Base-by-base conservation (phyloP, 2,329 filamentous ascomycete species). In the Penicillium olsonii region DNA sequence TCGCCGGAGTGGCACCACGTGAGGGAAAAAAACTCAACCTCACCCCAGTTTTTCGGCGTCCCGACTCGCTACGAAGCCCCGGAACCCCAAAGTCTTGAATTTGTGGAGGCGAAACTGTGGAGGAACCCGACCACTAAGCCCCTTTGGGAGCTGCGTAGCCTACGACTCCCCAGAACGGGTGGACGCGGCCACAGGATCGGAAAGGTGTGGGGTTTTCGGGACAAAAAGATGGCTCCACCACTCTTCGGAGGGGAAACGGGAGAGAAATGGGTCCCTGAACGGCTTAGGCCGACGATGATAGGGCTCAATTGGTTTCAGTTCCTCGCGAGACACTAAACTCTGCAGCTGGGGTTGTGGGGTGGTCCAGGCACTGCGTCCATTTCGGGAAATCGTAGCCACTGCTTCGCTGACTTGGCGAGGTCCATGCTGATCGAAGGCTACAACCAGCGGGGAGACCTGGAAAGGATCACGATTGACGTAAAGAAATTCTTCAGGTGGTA, bases 61-160 rank as follows among this genome's bases (percentile, higher is more conserved):
- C 54, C 55, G 55, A 56, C 33, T 50, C 47, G 41, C 42, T 47
- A 15, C 20, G 17, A 34, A 40, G 40, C 55, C 55, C 50, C 39
- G 46, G 45, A 46, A 50, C 46, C 27, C 42, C 43, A 42, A 50
- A 54, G 53, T 42, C 29, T 33, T 17, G n/a, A n/a, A 54, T 40
- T 45, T 39, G 55, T 50, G 56, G 55, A 58, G 55, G 47, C 44
- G 42, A 54, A 46, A 41, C 38, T 50, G 50, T 45, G 56, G 55
- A 55, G 56, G 19, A 40, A 17, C 33, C 20, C 12, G 14, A 33
- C 9, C 18, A 31, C 50, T 58, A 58, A 46, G 12, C 56, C 20
- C 9, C 12, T 33, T 38, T 33, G 12, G 34, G 37, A 2, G 34
- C 15, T 17, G 9, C 24, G 18, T 43, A 48, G 46, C 46, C 46